These are phyloP conservation scores for Eucalyptus paniculata DNA, from an alignment of 345 rosid genomes.

Conservation along the genomic window DNA sequence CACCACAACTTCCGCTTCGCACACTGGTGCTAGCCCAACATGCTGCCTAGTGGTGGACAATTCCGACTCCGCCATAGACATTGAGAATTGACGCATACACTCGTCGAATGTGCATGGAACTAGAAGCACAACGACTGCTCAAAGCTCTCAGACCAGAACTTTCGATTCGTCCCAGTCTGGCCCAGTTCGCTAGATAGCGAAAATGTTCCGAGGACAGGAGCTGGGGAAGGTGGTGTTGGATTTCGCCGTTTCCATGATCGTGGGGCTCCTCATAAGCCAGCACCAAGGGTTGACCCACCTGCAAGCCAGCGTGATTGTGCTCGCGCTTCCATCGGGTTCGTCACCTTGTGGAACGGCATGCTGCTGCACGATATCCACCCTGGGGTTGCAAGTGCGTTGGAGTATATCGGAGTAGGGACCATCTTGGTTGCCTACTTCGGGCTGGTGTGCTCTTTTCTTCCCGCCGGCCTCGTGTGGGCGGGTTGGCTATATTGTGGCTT, in stretches of 20 bases:
- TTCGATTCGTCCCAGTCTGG: not conserved
- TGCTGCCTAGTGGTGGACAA: too few relatives aligned
- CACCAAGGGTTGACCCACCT: not conserved
- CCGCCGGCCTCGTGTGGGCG: not conserved
- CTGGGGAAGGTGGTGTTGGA: not conserved
- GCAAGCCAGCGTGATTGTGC: not conserved
- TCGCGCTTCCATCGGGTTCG: not conserved
- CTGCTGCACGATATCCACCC: not conserved
- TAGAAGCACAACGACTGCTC: not conserved
- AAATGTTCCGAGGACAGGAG: not conserved
- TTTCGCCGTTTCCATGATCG: not conserved
- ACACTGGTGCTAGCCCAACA: too few relatives aligned
- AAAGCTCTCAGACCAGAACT: not conserved
- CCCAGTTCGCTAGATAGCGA: too few relatives aligned
- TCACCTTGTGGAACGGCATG: not conserved
- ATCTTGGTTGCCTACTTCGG: not conserved
- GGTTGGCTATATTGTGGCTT: not conserved
- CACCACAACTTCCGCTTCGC: too few relatives aligned
- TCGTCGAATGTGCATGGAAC: fast-evolving
- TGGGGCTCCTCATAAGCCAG: not conserved
- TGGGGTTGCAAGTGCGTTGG: not conserved
- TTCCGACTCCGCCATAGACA: too few relatives aligned
- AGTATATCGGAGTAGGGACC: not conserved
- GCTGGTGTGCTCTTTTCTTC: not conserved
- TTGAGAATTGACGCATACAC: not conserved